A percentile compares a stretch with the other conserved stretches of the same genome.
phyloP scores from a whole-genome alignment of 306 rosid species.

The Trifolium pratense region DNA sequence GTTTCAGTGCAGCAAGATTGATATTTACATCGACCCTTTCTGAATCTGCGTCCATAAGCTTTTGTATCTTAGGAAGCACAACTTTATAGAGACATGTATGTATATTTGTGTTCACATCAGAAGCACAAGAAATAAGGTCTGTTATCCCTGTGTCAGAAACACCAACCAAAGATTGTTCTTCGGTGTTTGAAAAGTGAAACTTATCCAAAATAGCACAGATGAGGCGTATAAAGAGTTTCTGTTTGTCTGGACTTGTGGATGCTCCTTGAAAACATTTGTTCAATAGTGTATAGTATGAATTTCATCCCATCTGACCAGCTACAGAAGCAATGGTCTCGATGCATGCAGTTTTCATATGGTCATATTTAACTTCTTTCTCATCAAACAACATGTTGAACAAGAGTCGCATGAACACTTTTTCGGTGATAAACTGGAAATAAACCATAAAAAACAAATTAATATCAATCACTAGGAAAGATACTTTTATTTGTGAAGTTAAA shows the following conservation, averaged over 20 bases:
- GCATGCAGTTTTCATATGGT: slow-evolving; percentile 79
- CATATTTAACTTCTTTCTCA: slow-evolving; percentile 66
- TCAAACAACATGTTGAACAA: slow-evolving; percentile 83
- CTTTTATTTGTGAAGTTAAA: slow-evolving; percentile 26
- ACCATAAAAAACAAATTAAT: slow-evolving; percentile 13
- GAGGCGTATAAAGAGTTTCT: slow-evolving; percentile 67
- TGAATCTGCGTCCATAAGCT: slow-evolving; percentile 71
- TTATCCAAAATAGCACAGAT: slow-evolving; percentile 82
- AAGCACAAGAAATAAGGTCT: slow-evolving; percentile 40
- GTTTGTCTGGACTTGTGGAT: slow-evolving; percentile 62
- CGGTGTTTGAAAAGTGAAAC: slow-evolving; percentile 67
- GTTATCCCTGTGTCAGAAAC: slow-evolving; percentile 45
- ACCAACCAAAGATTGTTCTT: slow-evolving; percentile 44
- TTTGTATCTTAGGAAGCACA: slow-evolving; percentile 82
- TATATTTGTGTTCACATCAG: slow-evolving; percentile 53
- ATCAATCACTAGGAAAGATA: slow-evolving; percentile 41
- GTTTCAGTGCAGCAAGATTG: slow-evolving; percentile 80
- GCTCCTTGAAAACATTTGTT: slow-evolving; percentile 73
- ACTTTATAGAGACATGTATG: slow-evolving; percentile 67
- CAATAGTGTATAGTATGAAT: slow-evolving; percentile 75
- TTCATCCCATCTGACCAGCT: slow-evolving; percentile 83
- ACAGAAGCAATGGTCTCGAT: slow-evolving; percentile 84
- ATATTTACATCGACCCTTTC: slow-evolving; percentile 76
- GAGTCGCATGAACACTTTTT: slow-evolving; percentile 76
- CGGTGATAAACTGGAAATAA: slow-evolving; percentile 63